Evolutionary conservation across 2,329 filamentous ascomycete genomes (phyloP).

Genomic region (Fusarium sp.): DNA sequence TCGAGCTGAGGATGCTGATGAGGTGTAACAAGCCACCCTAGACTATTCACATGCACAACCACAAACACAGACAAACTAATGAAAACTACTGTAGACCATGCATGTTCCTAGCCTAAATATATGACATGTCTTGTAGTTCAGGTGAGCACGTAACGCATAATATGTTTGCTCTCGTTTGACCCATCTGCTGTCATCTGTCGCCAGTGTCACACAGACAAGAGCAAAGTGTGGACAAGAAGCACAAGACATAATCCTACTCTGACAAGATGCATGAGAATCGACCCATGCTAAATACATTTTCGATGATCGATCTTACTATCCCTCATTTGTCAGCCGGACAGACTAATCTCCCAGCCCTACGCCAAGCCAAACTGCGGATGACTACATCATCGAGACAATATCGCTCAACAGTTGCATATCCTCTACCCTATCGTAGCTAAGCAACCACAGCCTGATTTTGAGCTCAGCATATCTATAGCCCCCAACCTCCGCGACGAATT

Average conservation of each 20-base stretch:
- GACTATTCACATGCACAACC: background rate
- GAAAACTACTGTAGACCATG: background rate
- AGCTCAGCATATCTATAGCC: background rate
- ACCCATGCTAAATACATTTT: background rate
- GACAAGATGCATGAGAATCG: background rate
- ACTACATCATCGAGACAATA: constrained; percentile 15
- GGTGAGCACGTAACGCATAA: background rate
- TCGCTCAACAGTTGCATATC: background rate
- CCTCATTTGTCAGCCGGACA: background rate
- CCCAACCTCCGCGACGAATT: background rate
- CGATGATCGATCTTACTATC: background rate
- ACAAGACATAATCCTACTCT: background rate
- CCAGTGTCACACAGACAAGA: background rate
- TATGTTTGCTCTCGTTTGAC: background rate
- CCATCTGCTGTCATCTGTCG: too few relatives aligned
- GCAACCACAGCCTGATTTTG: constrained; percentile 6
- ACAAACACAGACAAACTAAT: background rate
- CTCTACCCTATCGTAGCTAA: background rate
- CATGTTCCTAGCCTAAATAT: background rate
- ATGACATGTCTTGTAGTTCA: background rate
- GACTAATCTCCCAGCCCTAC: background rate
- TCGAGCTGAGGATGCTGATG: background rate
- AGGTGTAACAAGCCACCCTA: background rate
- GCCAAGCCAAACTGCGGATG: background rate
- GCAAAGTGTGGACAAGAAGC: background rate